Conservation (phyloP, 2,329 filamentous ascomycete species). For the Claviceps digitariae region DNA sequence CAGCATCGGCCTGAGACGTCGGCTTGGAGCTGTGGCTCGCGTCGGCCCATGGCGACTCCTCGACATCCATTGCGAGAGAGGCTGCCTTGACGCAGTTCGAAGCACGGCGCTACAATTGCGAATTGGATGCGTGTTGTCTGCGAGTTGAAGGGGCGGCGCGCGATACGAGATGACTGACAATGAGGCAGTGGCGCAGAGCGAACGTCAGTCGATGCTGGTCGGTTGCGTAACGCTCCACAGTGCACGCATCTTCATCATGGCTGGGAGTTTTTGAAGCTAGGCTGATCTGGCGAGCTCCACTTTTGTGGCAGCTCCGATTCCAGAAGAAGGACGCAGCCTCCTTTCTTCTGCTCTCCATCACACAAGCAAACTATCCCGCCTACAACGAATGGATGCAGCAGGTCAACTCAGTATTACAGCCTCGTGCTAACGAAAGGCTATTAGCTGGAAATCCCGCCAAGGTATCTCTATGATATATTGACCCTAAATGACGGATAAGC, state of each 20-base stretch:
- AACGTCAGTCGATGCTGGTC: conserved; percentile 1
- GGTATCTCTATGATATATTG: not conserved
- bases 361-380: no score
- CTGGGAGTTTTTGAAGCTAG: not conserved
- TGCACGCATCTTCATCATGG: not conserved
- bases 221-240: conserved; percentile 3
- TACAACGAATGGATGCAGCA: not conserved
- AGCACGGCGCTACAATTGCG: not conserved
- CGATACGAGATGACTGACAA: not conserved
- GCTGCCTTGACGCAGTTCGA: conserved; percentile 1
- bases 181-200: conserved; percentile 1
- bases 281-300: not conserved
- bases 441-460: not conserved
- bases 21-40: conserved; percentile 19
- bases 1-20: conserved; percentile 19
- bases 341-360: no score
- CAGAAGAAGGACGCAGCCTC: not conserved
- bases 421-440: not conserved
- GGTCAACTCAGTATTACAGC: not conserved
- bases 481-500: not conserved
- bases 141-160: not conserved
- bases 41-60: conserved; percentile 42
- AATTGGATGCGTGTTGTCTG: not conserved
- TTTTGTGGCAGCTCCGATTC: not conserved
- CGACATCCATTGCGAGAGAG: conserved; percentile 30